Percentiles rank a stretch among this genome's conserved stretches.
phyloP scores from a whole-genome alignment of 2,329 filamentous ascomycete species.

The Clonostachys sp. region DNA sequence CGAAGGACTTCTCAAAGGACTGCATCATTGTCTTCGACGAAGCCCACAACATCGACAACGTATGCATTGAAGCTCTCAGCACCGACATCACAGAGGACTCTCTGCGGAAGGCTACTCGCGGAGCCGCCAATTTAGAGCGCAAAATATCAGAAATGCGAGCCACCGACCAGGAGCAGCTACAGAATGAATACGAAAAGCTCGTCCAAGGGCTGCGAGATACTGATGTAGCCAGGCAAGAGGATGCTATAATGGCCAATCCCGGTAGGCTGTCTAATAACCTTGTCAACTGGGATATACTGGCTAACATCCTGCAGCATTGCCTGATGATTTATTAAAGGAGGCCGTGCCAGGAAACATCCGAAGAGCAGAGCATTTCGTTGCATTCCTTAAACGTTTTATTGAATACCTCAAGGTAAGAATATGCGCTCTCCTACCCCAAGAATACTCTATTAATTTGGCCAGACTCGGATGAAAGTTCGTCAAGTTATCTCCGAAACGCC shows the following conservation, averaged over 20 bases:
- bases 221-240: conserved; percentile 86
- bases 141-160: conserved; percentile 93
- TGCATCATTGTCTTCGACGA: conserved; percentile 99
- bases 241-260: conserved; percentile 96
- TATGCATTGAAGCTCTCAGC: conserved; percentile 95
- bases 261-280: conserved; percentile 24
- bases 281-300: background rate
- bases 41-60: conserved; percentile 98
- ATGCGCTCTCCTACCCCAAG: background rate
- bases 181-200: conserved; percentile 92
- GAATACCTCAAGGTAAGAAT: conserved; percentile 76
- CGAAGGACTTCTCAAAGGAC: conserved; percentile 93
- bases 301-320: conserved; percentile 56
- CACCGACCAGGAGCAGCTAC: conserved; percentile 90
- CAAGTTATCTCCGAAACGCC: conserved; percentile 97
- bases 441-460: background rate
- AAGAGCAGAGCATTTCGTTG: conserved; percentile 90
- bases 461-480: conserved; percentile 96
- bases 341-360: conserved; percentile 95
- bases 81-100: conserved; percentile 97
- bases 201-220: conserved; percentile 87
- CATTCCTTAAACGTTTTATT: conserved; percentile 93
- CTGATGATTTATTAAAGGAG: conserved; percentile 91
- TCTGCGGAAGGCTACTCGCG: conserved; percentile 81
- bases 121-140: conserved; percentile 83